Base-by-base conservation (phyloP, 306 rosid genomes). In the Sphenostylis stenocarpa region DNA sequence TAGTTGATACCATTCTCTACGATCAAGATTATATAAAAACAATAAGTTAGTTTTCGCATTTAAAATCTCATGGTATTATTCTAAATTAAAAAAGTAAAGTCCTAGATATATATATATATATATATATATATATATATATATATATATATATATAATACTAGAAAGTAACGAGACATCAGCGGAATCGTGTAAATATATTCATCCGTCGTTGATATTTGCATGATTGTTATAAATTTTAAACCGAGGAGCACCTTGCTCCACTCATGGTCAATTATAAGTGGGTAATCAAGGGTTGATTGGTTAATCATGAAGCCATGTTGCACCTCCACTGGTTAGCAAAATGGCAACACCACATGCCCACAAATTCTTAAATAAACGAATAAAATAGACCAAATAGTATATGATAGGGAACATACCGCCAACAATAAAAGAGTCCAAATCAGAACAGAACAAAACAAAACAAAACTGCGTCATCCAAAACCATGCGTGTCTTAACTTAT, bases 301-400 rank as follows among this genome's bases (percentile, higher is more conserved):
- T 55, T 70, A 61, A 72, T 70, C 21, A 61, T 34, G 24, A 79
- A 48, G 12, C 3, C 38, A 23, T 45, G 61, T 76, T 26, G 49
- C 65, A 49, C 64, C 69, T 61, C 7, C 56, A 29, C 7, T 51
- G 45, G 62, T 70, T 51, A 55, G 79, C 72, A 64, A 24, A 70
- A 44, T 71, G 78, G 78, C 56, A 79, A 63, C 51, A 69, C 45
- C 74, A 65, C 78, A 77, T 66, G 75, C 34, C 75, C 69, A 48
- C 75, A 72, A 47, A 23, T 41, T 24, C 57, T 15, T 56, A 56
- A 26, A 58, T 36, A 70, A 78, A 78, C 70, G 64, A 60, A 60
- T 36, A 55, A 8, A 47, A 36, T 47, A 47, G 14, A 17, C 45
- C 47, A 49, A 71, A 71, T 56, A 13, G 63, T 38, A 51, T 28